Evolutionary conservation across 2,329 filamentous ascomycete genomes (phyloP), one percentile per base, ranked within the genome.

Genomic region (Penicillium fuscoglaucum): DNA sequence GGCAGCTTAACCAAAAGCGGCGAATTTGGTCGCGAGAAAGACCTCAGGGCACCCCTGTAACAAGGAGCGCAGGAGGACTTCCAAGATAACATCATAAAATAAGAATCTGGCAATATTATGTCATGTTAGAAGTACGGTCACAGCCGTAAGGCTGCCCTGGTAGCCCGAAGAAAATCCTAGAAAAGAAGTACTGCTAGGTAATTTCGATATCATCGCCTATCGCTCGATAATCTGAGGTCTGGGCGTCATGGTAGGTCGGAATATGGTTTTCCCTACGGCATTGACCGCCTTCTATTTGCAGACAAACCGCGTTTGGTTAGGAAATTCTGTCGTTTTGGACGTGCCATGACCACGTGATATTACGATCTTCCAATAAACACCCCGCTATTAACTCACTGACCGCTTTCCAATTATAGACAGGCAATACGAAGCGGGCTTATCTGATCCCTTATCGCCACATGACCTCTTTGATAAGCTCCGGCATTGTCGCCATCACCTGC

Each of bases 1-100:
- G 60, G 62, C 41, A 60, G 48, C 49, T 55, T 61, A 41, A 62
- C 26, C 43, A 57, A 37, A 26, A 61, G 59, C 56, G 63, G 58
- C 59, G 61, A 61, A 55, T 67, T 68, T 56, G 69, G 62, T 62
- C 56, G 68, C 50, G 64, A 58, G 51, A 62, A 67, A 51, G 66
- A 68, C 54, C 64, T 68, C 53, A 65, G 57, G 26, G 67, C 62
- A 61, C 67, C 70, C 71, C 70, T 70, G 45, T 66, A 68, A 66
- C 54, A 72, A 66, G 72, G 71, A 59, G 64, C 33, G 63, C 64
- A 68, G 51, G 65, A 66, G 52, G 61, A 60, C 61, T 66, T 68
- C 67, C 66, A 68, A 62, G 69, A 66, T 63, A 66, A 59, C 64
- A 68, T 68, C 39, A 52, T 67, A 51, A 37, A 37, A 37, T 33